Evolutionary conservation across 148 eudicot genomes (phyloP).

Genomic region (Amaranthus hypochondriacus): DNA sequence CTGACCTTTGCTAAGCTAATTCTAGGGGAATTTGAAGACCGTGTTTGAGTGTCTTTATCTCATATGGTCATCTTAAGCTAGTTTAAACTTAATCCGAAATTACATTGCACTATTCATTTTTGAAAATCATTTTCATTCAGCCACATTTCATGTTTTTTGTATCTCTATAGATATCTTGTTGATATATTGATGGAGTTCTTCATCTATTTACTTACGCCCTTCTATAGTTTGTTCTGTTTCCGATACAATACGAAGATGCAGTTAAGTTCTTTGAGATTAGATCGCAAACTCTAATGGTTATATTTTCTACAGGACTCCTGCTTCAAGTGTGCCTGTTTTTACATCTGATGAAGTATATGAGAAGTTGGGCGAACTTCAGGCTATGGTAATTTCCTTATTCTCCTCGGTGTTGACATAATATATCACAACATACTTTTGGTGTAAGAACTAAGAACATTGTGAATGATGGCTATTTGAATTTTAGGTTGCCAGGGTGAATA

Average conservation of each 20-base stretch:
- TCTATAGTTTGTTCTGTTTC: background rate
- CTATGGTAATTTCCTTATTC: constrained; percentile 44
- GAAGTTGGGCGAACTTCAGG: constrained; percentile 69
- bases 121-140: background rate
- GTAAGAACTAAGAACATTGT: background rate
- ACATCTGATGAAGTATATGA: constrained; percentile 70
- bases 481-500: constrained; percentile 64
- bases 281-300: constrained; percentile 3
- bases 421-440: background rate
- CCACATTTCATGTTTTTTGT: background rate
- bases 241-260: background rate
- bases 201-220: background rate
- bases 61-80: background rate
- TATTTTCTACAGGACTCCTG: constrained; percentile 46
- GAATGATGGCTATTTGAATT: constrained; percentile 7
- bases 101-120: background rate
- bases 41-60: background rate
- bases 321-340: constrained; percentile 53
- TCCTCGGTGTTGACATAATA: background rate
- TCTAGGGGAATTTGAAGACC: background rate
- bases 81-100: background rate
- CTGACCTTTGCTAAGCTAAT: no score
- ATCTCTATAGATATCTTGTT: background rate
- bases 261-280: background rate
- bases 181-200: background rate